phyloP scores from a whole-genome alignment of 495 filamentous ascomycete species.

The Astrocystis sublimbata region DNA sequence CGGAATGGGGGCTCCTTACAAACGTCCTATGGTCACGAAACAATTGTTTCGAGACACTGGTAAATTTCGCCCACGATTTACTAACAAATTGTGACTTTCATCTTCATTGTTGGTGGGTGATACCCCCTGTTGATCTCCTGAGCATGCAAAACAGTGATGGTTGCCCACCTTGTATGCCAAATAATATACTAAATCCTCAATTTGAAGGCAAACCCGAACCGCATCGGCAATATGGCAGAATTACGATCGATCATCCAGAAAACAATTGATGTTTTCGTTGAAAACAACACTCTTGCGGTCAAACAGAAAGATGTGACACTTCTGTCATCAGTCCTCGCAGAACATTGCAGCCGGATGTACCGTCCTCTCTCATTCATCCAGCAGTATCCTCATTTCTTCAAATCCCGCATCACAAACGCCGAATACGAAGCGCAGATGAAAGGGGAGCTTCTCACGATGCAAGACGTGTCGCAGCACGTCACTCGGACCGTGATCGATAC shows the following conservation, averaged over 20 bases:
- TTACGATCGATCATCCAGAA: constrained; percentile 1
- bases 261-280: constrained; percentile 2
- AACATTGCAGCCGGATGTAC: constrained; percentile 16
- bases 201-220: too few relatives aligned
- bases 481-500: constrained; percentile 14
- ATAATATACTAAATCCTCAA: too few relatives aligned
- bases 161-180: too few relatives aligned
- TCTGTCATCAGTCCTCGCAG: background rate
- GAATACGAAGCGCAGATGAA: constrained; percentile 23
- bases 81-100: too few relatives aligned
- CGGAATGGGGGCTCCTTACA: too few relatives aligned
- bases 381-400: constrained; percentile 22
- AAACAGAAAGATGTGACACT: constrained; percentile 4
- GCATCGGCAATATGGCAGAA: too few relatives aligned
- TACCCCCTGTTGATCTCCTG: too few relatives aligned
- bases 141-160: too few relatives aligned
- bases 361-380: constrained; percentile 14
- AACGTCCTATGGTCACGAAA: too few relatives aligned
- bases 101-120: too few relatives aligned
- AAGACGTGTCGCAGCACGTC: constrained; percentile 11
- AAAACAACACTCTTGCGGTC: constrained; percentile 13
- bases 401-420: constrained; percentile 12
- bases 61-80: too few relatives aligned
- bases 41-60: too few relatives aligned
- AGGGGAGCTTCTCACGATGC: constrained; percentile 17